A percentile compares a stretch with the other conserved stretches of the same genome.
Evolutionary conservation across 176 grass and related monocot genomes (phyloP).

Genomic region (Rhynchospora pubera): DNA sequence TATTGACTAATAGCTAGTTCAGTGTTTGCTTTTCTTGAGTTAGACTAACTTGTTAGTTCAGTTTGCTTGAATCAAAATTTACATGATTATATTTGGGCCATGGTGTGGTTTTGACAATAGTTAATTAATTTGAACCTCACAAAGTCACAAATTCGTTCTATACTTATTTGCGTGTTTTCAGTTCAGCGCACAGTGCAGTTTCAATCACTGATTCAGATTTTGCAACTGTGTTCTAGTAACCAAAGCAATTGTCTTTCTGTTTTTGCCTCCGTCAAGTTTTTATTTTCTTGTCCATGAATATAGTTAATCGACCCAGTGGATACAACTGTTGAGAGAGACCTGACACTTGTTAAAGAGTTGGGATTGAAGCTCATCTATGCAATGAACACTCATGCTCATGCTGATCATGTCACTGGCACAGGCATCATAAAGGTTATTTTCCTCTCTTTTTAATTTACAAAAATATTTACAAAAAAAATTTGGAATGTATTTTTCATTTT

Average conservation of each 20-base stretch:
- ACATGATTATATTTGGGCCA: too few species aligned
- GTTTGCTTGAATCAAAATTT: too few species aligned
- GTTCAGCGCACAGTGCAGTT: constrained; percentile 46
- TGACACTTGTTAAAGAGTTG: constrained; percentile 79
- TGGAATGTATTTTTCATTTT: not conserved
- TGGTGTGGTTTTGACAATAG: too few species aligned
- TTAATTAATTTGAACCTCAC: constrained; percentile 55
- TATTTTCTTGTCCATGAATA: constrained; percentile 14
- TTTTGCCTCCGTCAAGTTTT: not conserved
- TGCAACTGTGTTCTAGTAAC: not conserved
- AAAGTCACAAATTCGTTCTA: constrained; percentile 46
- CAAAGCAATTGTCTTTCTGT: not conserved
- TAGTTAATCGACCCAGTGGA: constrained; percentile 86
- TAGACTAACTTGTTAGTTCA: too few species aligned
- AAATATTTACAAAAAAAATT: not conserved
- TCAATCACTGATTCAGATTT: too few species aligned
- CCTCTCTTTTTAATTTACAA: not conserved
- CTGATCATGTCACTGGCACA: constrained; percentile 86
- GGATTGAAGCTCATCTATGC: constrained; percentile 87
- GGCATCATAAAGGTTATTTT: constrained; percentile 67
- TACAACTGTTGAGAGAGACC: constrained; percentile 74
- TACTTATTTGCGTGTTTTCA: constrained; percentile 64
- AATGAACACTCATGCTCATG: constrained; percentile 97
- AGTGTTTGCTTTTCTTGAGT: too few species aligned
- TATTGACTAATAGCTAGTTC: too few species aligned